Evolutionary conservation across 148 eudicot genomes (phyloP), one percentile per base, ranked within the genome.

Genomic region (Talinum fruticosum): DNA sequence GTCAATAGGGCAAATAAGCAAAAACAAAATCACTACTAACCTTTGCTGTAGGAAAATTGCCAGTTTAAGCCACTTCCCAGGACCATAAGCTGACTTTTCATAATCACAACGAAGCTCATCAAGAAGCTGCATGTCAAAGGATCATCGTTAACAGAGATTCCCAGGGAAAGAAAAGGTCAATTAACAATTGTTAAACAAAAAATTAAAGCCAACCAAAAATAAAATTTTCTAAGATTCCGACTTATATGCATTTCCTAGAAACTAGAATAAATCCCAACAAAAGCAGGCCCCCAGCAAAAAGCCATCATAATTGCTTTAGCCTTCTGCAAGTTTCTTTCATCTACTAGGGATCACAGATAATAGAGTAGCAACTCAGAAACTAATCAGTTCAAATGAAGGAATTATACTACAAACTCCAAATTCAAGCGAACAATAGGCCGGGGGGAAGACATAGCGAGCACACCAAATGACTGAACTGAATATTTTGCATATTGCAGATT

Each of bases 21-120:
- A 74, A 66, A n/a, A 66, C 69, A 79, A 12, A 10, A 23, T 4
- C 34, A 26, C 47, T 62, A 78, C 86, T 38, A 77, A 96, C 99
- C 99, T 93, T 54, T 96, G 97, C 73, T 83, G 91, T 38, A 96
- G 83, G 82, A 93, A 96, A 26, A 69, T 71, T 71, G 87, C 80
- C 75, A 90, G 80, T 72, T 91, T 96, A 57, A 70, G 83, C 99
- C 99, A 96, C 79, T 96, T 96, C 72, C 88, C 99, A 54, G 99
- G 99, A 71, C 98, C 98, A 82, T 91, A 89, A 76, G 88, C 86
- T 73, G 93, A 81, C 61, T 89, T 81, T 74, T 93, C 98, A 84
- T 89, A 96, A 67, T 93, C 92, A 41, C 91, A 71, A 34, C 89
- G 61, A 38, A 92, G 90, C 51, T 85, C 83, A 81, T 92, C 98